Percentiles rank a stretch among this genome's conserved stretches.
These are phyloP conservation scores for Dothideomycetes sp. DNA, from an alignment of 2,329 filamentous ascomycete species.

Conservation along the genomic window DNA sequence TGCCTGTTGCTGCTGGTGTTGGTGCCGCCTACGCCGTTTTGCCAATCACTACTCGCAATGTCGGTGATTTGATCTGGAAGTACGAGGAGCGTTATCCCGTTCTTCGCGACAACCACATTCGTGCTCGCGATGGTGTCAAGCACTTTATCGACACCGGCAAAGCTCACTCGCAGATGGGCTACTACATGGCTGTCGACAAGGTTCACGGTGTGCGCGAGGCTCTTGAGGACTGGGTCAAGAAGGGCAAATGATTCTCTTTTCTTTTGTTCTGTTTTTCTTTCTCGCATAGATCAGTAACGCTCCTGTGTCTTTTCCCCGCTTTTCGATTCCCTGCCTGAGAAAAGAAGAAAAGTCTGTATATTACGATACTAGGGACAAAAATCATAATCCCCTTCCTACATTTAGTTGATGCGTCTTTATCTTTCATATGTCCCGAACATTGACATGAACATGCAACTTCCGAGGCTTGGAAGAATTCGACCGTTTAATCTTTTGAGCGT, in stretches of 20 bases:
- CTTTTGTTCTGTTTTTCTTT: constrained; percentile 1
- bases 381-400: too few species aligned
- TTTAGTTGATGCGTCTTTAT: too few species aligned
- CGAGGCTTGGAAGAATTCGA: too few species aligned
- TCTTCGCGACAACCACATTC: constrained; percentile 70
- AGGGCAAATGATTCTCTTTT: constrained; percentile 43
- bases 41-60: constrained; percentile 83
- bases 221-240: constrained; percentile 83
- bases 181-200: constrained; percentile 69
- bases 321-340: background rate
- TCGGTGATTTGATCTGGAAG: constrained; percentile 76
- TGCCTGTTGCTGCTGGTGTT: constrained; percentile 72
- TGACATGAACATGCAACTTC: too few species aligned
- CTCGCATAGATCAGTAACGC: background rate
- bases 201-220: constrained; percentile 65
- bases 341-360: constrained; percentile 9
- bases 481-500: too few species aligned
- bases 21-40: constrained; percentile 76
- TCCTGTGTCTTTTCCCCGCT: background rate
- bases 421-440: too few species aligned
- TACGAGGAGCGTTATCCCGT: constrained; percentile 86
- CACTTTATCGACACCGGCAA: constrained; percentile 64
- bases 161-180: constrained; percentile 62
- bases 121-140: constrained; percentile 58
- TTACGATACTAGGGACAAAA: background rate